phyloP scores from a whole-genome alignment of 2,329 filamentous ascomycete species.

The Exophiala sp. region DNA sequence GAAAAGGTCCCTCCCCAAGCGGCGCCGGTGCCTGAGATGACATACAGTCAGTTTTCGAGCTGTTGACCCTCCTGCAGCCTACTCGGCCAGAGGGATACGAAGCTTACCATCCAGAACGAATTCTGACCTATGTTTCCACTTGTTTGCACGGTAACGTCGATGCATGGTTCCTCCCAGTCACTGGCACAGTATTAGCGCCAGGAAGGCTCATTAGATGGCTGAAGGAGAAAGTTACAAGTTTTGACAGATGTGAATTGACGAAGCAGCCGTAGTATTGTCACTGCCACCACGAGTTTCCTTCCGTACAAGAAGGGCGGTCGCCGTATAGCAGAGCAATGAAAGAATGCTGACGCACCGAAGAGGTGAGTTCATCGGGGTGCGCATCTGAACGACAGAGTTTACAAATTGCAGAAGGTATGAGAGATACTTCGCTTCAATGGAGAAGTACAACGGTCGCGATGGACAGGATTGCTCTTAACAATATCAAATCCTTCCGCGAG shows the following conservation, averaged over 20 bases:
- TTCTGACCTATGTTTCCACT: background rate
- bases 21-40: conserved; percentile 4
- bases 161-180: conserved; percentile 7
- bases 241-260: conserved; percentile 10
- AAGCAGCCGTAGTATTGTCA: background rate
- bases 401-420: background rate
- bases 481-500: background rate
- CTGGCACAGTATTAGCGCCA: background rate
- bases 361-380: no score
- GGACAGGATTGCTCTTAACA: no score
- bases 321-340: no score
- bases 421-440: background rate
- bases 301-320: background rate
- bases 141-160: background rate
- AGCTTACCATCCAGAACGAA: conserved; percentile 1
- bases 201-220: background rate
- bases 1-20: conserved; percentile 5
- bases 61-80: background rate
- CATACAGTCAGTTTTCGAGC: background rate
- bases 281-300: background rate
- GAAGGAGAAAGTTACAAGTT: conserved; percentile 3
- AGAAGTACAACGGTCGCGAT: background rate
- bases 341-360: no score
- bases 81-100: background rate
- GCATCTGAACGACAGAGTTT: no score